These are phyloP conservation scores for Dentipellis fragilis DNA, from an alignment of 768 basidiomycete species.

Conservation along the genomic window DNA sequence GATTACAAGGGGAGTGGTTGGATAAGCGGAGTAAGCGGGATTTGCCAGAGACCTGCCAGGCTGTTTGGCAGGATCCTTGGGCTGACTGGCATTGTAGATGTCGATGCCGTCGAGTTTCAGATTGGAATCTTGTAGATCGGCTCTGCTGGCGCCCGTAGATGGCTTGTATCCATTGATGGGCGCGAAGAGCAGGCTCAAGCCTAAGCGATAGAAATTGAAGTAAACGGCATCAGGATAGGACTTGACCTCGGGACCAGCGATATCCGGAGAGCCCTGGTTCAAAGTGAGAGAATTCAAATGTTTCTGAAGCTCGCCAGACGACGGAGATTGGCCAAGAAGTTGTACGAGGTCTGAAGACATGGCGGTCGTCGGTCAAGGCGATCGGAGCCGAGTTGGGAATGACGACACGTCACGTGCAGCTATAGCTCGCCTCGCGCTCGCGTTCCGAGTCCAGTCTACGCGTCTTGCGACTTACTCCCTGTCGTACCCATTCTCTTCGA, in stretches of 20 bases:
- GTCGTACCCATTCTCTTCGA: too few relatives aligned
- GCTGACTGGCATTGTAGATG: conserved; percentile 58
- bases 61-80: conserved; percentile 15
- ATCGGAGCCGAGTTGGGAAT: too few relatives aligned
- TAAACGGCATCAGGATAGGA: conserved; percentile 78
- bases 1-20: conserved; percentile 43
- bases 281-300: too few relatives aligned
- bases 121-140: conserved; percentile 38
- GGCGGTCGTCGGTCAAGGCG: background rate
- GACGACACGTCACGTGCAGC: too few relatives aligned
- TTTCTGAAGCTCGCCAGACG: conserved; percentile 22
- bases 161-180: conserved; percentile 60
- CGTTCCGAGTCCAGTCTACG: too few relatives aligned
- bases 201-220: conserved; percentile 73
- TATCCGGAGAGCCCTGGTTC: too few relatives aligned
- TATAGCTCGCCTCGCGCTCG: too few relatives aligned
- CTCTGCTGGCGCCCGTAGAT: conserved; percentile 29
- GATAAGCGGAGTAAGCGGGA: conserved; percentile 46
- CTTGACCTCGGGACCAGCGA: conserved; percentile 42
- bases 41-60: conserved; percentile 25
- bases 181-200: conserved; percentile 71
- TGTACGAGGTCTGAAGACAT: conserved; percentile 17
- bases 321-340: conserved; percentile 45
- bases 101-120: conserved; percentile 66
- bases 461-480: too few relatives aligned